These are phyloP conservation scores for Tephrocybe sp. DNA, from an alignment of 768 basidiomycete genomes.

Conservation along the genomic window DNA sequence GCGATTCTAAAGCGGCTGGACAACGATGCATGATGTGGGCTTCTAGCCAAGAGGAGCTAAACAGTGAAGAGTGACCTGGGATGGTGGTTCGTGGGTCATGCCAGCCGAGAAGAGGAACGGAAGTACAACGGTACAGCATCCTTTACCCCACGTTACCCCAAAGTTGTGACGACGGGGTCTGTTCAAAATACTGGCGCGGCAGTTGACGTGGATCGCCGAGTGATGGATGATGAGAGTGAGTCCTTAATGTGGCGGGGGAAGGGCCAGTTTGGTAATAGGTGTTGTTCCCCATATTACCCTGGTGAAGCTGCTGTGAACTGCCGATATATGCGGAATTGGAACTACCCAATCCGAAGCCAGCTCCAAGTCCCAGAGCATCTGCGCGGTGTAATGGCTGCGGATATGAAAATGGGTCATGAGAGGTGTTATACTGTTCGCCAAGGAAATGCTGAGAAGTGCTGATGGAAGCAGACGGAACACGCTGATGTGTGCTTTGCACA, in stretches of 20 bases:
- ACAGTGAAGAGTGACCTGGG: background rate
- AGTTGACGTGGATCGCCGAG: constrained; percentile 27
- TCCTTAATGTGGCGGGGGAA: constrained; percentile 8
- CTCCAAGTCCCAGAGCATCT: constrained; percentile 11
- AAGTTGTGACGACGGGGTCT: constrained; percentile 28
- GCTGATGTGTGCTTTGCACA: constrained; percentile 23
- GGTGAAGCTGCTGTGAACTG: constrained; percentile 10
- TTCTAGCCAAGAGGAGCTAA: constrained; percentile 1
- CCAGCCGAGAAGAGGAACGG: background rate
- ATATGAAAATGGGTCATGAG: constrained; percentile 28
- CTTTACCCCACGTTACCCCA: constrained; percentile 34
- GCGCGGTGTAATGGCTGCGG: constrained; percentile 22
- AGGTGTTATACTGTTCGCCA: constrained; percentile 18
- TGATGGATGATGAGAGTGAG: constrained; percentile 28
- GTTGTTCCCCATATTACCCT: constrained; percentile 4
- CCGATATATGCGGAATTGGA: constrained; percentile 16
- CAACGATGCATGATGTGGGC: background rate
- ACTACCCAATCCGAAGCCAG: constrained; percentile 12
- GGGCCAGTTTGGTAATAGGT: constrained; percentile 20
- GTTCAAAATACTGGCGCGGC: constrained; percentile 24
- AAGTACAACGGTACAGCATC: background rate
- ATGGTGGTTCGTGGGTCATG: constrained; percentile 4
- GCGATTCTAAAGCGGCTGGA: background rate
- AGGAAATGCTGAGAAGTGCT: constrained; percentile 20
- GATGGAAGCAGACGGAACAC: constrained; percentile 26